Evolutionary conservation across 306 rosid species (phyloP).

Genomic region (Sicyos baderoa): DNA sequence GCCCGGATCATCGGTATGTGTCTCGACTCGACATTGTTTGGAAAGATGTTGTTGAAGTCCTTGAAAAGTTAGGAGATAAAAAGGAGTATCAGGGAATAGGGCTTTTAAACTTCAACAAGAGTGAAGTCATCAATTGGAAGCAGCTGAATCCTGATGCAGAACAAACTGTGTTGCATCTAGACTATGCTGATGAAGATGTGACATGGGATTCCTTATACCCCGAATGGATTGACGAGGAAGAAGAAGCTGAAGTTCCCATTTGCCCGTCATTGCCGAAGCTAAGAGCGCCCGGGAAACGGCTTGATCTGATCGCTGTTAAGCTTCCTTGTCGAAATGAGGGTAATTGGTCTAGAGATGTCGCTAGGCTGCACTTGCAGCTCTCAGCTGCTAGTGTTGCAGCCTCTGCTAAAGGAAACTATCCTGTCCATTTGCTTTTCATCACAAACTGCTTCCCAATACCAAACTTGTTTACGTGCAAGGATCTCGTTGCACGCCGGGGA

Average conservation of each 20-base stretch:
- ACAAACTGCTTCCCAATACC: slow-evolving; percentile 69
- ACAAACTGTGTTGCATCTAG: slow-evolving; percentile 40
- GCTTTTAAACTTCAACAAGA: slow-evolving; percentile 55
- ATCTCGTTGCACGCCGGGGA: slow-evolving; percentile 49
- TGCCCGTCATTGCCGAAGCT: slow-evolving; percentile 76
- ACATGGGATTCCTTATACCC: slow-evolving; percentile 85
- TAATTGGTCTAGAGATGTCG: slow-evolving; percentile 92
- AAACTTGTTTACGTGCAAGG: slow-evolving; percentile 66
- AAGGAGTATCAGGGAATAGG: slow-evolving; percentile 62
- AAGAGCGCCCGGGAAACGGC: slow-evolving; percentile 45
- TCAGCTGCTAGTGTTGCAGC: slow-evolving; percentile 77
- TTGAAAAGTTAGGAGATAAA: slow-evolving; percentile 30
- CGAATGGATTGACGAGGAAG: slow-evolving; percentile 98
- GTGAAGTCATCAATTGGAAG: slow-evolving; percentile 52
- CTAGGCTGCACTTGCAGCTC: slow-evolving; percentile 78
- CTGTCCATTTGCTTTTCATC: slow-evolving; percentile 58
- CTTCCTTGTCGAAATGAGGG: slow-evolving; percentile 62
- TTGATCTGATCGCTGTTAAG: slow-evolving; percentile 69
- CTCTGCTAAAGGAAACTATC: slow-evolving; percentile 61
- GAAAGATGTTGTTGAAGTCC: slow-evolving; percentile 42
- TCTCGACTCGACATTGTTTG: slow-evolving; percentile 42
- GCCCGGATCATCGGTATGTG: slow-evolving; percentile 48
- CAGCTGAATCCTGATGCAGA: slow-evolving; percentile 47
- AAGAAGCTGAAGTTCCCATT: slow-evolving; percentile 62
- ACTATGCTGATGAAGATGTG: slow-evolving; percentile 47